A percentile compares a stretch with the other conserved stretches of the same genome.
Conservation (phyloP, 768 basidiomycete genomes). For the Lactarius pseudohatsudake region DNA sequence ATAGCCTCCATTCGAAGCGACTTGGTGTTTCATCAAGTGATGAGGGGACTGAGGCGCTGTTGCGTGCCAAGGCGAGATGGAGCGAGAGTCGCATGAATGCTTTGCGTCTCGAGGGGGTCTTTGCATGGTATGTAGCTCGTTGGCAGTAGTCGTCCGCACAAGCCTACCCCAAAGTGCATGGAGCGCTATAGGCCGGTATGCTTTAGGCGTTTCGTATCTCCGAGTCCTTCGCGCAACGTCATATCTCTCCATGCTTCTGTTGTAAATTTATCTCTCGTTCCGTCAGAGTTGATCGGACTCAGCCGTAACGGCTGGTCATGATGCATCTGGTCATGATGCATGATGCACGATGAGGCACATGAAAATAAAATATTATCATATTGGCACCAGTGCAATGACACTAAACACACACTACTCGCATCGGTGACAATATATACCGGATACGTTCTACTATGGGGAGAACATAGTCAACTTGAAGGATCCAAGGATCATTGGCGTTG, state of each 20-base stretch:
- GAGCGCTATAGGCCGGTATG: no score
- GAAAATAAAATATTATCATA: neutral
- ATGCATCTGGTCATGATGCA: neutral
- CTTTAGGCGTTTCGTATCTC: no score
- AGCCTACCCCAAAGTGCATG: no score
- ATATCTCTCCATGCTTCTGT: neutral
- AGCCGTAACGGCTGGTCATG: neutral
- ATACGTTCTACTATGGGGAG: neutral
- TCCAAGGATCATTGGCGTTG: neutral
- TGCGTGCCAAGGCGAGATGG: neutral
- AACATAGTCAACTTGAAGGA: neutral
- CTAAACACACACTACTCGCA: neutral
- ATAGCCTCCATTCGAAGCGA: neutral
- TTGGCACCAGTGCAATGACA: neutral
- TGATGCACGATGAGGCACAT: neutral
- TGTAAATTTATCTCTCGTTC: neutral
- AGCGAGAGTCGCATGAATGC: neutral
- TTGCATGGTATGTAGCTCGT: no score
- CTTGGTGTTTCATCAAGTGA: neutral
- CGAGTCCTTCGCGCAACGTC: neutral
- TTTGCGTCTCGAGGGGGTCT: neutral
- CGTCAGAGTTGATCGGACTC: neutral
- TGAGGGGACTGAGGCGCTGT: neutral
- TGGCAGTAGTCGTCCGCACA: no score
- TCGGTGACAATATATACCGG: neutral